A percentile compares a stretch with the other conserved stretches of the same genome.
Conservation (phyloP, 306 rosid genomes). For the Trifolium subterraneum region DNA sequence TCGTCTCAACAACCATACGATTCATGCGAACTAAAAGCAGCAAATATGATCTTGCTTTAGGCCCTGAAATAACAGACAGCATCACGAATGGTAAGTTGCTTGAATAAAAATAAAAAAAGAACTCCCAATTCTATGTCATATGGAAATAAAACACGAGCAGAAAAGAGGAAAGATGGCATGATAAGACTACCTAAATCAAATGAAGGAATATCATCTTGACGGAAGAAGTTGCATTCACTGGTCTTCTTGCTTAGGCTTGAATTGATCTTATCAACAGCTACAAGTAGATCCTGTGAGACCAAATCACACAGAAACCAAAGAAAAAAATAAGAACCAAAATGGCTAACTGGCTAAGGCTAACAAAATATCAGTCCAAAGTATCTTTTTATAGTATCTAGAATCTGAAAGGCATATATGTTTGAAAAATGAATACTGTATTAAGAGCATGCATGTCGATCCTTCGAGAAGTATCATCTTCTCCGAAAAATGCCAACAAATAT, state of each 20-base stretch:
- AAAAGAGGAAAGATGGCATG: neutral
- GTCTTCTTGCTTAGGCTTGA: slow-evolving; percentile 62
- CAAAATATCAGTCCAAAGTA: neutral
- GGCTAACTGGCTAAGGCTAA: slow-evolving; percentile 5
- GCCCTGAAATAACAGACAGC: slow-evolving; percentile 47
- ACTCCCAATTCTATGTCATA: no score
- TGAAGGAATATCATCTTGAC: slow-evolving; percentile 82
- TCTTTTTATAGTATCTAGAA: neutral
- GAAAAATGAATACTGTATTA: neutral
- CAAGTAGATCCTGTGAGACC: slow-evolving; percentile 66
- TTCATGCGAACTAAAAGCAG: slow-evolving; percentile 60
- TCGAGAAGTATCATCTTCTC: neutral
- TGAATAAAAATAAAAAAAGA: no score
- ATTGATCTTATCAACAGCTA: slow-evolving; percentile 86
- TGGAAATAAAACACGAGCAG: slow-evolving; percentile 30
- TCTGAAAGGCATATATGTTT: neutral
- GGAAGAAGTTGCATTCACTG: slow-evolving; percentile 57
- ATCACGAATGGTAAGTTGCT: slow-evolving; percentile 6
- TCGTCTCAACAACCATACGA: slow-evolving; percentile 48
- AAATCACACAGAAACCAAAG: slow-evolving; percentile 23
- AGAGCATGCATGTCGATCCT: neutral
- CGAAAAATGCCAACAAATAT: neutral
- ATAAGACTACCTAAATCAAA: slow-evolving; percentile 66
- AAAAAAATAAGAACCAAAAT: no score
- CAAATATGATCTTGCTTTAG: slow-evolving; percentile 60